Evolutionary conservation across 2,329 filamentous ascomycete species (phyloP).

Genomic region (Alternaria rosae): DNA sequence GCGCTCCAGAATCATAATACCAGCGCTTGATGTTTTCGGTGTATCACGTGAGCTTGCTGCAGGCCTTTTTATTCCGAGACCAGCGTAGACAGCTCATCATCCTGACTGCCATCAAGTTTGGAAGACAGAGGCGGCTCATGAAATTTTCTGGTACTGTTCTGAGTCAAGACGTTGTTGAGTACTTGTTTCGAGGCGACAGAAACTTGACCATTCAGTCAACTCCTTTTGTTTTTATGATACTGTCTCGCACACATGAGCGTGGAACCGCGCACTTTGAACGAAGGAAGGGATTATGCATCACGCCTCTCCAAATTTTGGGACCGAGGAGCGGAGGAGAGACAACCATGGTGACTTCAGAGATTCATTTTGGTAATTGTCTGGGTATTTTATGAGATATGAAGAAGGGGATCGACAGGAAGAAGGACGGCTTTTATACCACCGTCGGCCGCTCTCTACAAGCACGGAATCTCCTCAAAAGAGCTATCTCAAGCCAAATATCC

Average conservation of each 20-base stretch:
- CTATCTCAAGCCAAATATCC: not conserved
- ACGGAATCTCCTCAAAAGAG: not conserved
- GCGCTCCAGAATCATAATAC: not conserved
- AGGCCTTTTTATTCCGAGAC: not conserved
- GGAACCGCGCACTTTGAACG: too few relatives aligned
- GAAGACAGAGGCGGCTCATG: not conserved
- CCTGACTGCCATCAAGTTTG: not conserved
- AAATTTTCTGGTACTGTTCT: rapidly evolving
- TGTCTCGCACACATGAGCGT: too few relatives aligned
- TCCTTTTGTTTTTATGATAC: too few relatives aligned
- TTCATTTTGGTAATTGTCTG: not conserved
- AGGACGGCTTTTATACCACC: not conserved
- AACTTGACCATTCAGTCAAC: too few relatives aligned
- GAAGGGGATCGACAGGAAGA: not conserved
- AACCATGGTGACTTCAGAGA: not conserved
- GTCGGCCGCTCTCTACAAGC: not conserved
- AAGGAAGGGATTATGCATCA: not conserved
- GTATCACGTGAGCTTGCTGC: not conserved
- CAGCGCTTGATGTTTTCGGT: not conserved
- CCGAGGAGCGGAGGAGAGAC: not conserved
- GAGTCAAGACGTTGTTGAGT: not conserved
- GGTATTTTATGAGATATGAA: too few relatives aligned
- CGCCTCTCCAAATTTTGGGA: not conserved
- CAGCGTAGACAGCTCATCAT: not conserved
- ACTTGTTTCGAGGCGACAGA: not conserved